phyloP scores from a whole-genome alignment of 179 eudicot genomes.

The Spinacia oleracea region DNA sequence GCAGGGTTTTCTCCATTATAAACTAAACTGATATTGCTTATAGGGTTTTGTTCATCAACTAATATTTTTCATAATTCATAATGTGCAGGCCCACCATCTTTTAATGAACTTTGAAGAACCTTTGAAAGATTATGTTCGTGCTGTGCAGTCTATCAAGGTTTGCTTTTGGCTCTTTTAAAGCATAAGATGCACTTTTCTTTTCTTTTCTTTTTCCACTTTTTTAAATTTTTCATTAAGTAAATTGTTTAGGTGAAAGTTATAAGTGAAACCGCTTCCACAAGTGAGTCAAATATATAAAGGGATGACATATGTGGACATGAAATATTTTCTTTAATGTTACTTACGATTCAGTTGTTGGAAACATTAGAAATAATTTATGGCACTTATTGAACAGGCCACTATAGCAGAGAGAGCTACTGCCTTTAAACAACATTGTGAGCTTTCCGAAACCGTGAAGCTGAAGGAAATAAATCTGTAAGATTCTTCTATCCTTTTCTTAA shows the following conservation, averaged over 20 bases:
- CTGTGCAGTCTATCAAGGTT: slow-evolving; percentile 95
- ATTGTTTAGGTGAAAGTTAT: not conserved
- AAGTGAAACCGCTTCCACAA: not conserved
- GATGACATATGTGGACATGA: not conserved
- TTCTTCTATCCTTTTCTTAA: slow-evolving; percentile 13
- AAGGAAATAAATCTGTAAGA: slow-evolving; percentile 90
- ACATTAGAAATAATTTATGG: slow-evolving; percentile 10
- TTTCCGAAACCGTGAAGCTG: slow-evolving; percentile 82
- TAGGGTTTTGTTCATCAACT: slow-evolving; percentile 4
- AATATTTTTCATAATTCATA: slow-evolving; percentile 1
- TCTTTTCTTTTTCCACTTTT: not conserved
- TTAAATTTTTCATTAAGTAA: not conserved
- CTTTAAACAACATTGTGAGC: slow-evolving; percentile 88
- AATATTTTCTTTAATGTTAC: not conserved
- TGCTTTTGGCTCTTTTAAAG: slow-evolving; percentile 11
- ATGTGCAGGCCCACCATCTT: slow-evolving; percentile 72
- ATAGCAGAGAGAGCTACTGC: slow-evolving; percentile 89
- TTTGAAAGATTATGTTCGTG: slow-evolving; percentile 92
- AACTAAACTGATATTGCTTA: not conserved
- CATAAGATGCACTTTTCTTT: not conserved
- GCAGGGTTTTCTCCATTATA: slow-evolving; percentile 32
- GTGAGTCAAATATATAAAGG: not conserved
- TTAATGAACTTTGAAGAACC: slow-evolving; percentile 98
- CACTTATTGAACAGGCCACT: slow-evolving; percentile 62
- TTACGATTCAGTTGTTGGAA: not conserved